Evolutionary conservation across 495 filamentous ascomycete species (phyloP), one percentile per base, ranked within the genome.

Genomic region (Darksidea phi): DNA sequence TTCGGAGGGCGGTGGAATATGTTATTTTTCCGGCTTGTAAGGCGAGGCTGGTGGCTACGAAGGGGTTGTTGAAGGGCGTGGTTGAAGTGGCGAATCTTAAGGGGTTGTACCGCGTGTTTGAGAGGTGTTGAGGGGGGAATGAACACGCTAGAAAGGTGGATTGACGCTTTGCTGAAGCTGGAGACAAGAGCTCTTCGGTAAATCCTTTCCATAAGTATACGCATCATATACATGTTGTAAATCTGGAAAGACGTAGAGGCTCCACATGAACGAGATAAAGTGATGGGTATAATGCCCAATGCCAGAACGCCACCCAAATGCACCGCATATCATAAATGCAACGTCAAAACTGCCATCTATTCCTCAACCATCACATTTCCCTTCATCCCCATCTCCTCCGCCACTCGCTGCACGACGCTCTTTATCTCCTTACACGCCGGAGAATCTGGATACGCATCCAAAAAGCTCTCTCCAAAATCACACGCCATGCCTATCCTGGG

Each of bases 401-500:
- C 84, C 41, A 96, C 76, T 23, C 80, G 82, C 45, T 78, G 82
- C 5, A 97, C 93, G 24, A 97, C 90, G 26, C 74, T 75, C 75
- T 82, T 85, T 32, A 96, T 80, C 2, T 90, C 90, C 59, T 77
- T 77, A 66, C 88, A 91, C 1, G 92, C 91, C 25, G 93, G 92
- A 65, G 89, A 95, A 61, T 97, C 93, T 0, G 93, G 89, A 72
- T 88, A 98, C 43, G 83, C 82, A 57, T 97, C 91, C 66, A 97
- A 89, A 74, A 97, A 97, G 71, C 91, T 96, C 81, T 97, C 95
- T 0, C 94, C 94, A 74, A 88, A 96, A 71, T 98, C 94, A 68
- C 92, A 95, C 2, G 91, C 85, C 88, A 96, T 95, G 0, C 94
- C 92, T 53, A 98, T 92, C 48, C 93, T 79, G 4, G 94, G 93